Evolutionary conservation across 805 yeast genomes (phyloP), one percentile per base, ranked within the genome.

Genomic region (Sugiyamaella lignohabitans): DNA sequence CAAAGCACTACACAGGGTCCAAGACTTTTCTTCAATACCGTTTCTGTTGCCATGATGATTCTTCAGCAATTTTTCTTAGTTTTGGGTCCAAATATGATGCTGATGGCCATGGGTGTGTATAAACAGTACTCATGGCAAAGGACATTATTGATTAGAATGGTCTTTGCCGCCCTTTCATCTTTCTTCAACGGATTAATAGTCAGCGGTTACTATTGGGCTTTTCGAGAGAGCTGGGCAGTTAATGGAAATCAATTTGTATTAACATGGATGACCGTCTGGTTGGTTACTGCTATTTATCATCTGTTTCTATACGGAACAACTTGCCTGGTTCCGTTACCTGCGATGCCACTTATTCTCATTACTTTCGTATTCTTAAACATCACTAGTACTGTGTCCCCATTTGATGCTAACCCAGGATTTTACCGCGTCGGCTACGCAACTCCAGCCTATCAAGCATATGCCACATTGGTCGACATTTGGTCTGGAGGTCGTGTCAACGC

Each of bases 11-110:
- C 32, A 16, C 49, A 45, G 29, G 49, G 49, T 4, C 35, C 46
- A 32, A 35, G 47, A n/a, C 18, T 38, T 6, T 45, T 41, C 29
- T 45, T 40, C 41, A 49, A 46, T 35, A 49, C 49, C 4, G 24
- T 49, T 14, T 23, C 42, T 2, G 20, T 45, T 20, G 48, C 48
- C 30, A 41, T 49, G 47, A 19, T 41, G 23, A 34, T 49, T n/a
- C 40, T 49, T 24, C 52, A 49, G 44, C 46, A 49, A 38, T 49
- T 49, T 39, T 45, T 49, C 44, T 46, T 34, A 23, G 41, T 42
- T 8, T 35, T 42, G 14, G 52, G 43, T 11, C 21, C 40, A 22
- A 46, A 45, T 24, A 17, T 29, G 19, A 14, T 46, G 18, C 23
- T 23, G 10, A 20, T 42, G 22, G 21, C n/a, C 11, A 18, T 24